These are phyloP conservation scores for Trichoderma cornu-damae DNA, from an alignment of 2,329 filamentous ascomycete genomes.

Conservation along the genomic window DNA sequence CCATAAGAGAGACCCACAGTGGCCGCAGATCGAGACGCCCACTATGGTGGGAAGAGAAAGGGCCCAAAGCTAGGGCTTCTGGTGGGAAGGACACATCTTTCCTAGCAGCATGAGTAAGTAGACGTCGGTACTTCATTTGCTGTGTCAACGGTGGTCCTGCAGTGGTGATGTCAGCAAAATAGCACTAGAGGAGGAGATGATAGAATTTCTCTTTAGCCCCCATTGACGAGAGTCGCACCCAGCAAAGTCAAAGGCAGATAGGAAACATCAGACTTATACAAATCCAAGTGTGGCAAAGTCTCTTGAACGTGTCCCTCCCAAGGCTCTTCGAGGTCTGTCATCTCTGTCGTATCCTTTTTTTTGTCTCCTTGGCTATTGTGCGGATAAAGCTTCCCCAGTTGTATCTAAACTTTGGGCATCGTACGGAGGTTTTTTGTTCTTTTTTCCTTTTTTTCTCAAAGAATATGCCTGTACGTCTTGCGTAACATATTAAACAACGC, in stretches of 20 bases:
- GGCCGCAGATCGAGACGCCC: slow-evolving; percentile 38
- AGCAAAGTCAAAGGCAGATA: not conserved
- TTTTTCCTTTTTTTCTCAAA: too few species aligned
- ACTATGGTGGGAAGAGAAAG: slow-evolving; percentile 19
- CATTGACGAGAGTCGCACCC: slow-evolving; percentile 18
- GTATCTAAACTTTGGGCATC: too few species aligned
- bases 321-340: not conserved
- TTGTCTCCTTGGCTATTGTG: not conserved
- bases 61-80: slow-evolving; percentile 20
- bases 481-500: slow-evolving; percentile 13
- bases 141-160: slow-evolving; percentile 18
- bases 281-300: not conserved
- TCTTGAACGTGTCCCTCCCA: not conserved
- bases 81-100: slow-evolving; percentile 28
- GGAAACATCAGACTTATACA: not conserved
- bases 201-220: slow-evolving; percentile 18
- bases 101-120: slow-evolving; percentile 27
- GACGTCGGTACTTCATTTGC: slow-evolving; percentile 20
- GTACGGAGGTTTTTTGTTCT: too few species aligned
- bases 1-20: slow-evolving; percentile 35
- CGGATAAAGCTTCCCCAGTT: not conserved
- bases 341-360: not conserved
- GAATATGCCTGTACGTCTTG: not conserved
- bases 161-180: slow-evolving; percentile 10
- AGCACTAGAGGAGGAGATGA: slow-evolving; percentile 4